These are phyloP conservation scores for Aspergillus pseudoterreus DNA, from an alignment of 2,329 filamentous ascomycete genomes.

Conservation along the genomic window DNA sequence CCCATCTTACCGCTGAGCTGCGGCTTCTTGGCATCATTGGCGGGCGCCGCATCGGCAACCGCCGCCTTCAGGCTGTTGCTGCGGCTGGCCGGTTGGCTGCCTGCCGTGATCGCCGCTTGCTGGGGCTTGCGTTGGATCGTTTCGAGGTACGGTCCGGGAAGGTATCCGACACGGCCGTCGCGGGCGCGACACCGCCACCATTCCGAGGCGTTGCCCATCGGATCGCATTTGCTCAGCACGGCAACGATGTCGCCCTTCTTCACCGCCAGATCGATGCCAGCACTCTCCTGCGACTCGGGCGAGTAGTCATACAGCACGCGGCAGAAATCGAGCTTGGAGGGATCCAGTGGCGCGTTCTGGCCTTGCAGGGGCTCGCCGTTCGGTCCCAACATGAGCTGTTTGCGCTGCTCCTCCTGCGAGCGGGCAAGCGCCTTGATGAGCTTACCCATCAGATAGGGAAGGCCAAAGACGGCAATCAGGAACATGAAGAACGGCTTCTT, in stretches of 20 bases:
- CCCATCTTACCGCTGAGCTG: conserved; percentile 57
- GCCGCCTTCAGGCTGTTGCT: conserved; percentile 52
- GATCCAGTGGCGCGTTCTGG: conserved; percentile 61
- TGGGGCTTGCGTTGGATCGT: conserved; percentile 57
- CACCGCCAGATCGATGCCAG: conserved; percentile 82
- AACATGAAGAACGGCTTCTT: conserved; percentile 97
- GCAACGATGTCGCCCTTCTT: conserved; percentile 95
- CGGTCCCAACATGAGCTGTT: conserved; percentile 51
- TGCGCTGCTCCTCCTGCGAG: conserved; percentile 74
- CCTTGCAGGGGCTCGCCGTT: conserved; percentile 37
- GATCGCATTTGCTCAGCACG: conserved; percentile 87
- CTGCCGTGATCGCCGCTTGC: conserved; percentile 43
- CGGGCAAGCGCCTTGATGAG: conserved; percentile 81
- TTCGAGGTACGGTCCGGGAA: conserved; percentile 87
- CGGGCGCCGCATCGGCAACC: conserved; percentile 17
- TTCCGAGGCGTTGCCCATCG: conserved; percentile 84
- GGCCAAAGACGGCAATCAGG: conserved; percentile 85
- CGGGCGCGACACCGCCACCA: conserved; percentile 96
- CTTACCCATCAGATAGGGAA: conserved; percentile 97
- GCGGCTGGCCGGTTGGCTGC: conserved; percentile 43
- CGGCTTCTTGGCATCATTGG: conserved; percentile 40
- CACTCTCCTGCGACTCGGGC: conserved; percentile 61
- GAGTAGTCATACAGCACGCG: conserved; percentile 91
- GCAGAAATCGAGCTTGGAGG: conserved; percentile 92
- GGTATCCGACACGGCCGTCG: conserved; percentile 85